Percentiles rank a stretch among this genome's conserved stretches.
Evolutionary conservation across 306 rosid species (phyloP).

Genomic region (cucumber (Cucumis sativus)): DNA sequence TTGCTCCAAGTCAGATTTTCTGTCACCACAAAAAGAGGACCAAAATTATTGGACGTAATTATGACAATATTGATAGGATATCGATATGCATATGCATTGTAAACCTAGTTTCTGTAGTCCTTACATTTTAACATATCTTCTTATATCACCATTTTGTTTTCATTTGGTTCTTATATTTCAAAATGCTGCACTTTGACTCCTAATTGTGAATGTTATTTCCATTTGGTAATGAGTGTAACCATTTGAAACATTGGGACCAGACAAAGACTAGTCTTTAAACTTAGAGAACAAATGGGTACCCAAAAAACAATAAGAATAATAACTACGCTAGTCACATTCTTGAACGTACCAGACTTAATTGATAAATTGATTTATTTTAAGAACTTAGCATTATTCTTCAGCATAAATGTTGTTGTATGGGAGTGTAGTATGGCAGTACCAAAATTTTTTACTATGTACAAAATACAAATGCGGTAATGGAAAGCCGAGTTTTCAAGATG

Average conservation of each 20-base stretch:
- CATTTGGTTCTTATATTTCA: too few species aligned
- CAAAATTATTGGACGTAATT: not conserved
- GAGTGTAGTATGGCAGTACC: not conserved
- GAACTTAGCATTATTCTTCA: not conserved
- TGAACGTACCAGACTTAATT: not conserved
- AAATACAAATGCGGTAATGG: too few species aligned
- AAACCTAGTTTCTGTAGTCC: too few species aligned
- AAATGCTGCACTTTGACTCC: too few species aligned
- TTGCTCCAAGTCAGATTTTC: not conserved
- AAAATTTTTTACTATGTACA: not conserved
- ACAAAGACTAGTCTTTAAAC: too few species aligned
- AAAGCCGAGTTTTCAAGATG: not conserved
- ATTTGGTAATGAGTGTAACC: too few species aligned
- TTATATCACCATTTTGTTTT: too few species aligned
- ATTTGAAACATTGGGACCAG: too few species aligned
- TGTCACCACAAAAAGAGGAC: not conserved
- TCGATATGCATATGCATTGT: not conserved
- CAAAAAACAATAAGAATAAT: not conserved
- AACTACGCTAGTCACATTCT: not conserved
- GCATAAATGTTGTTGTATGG: not conserved
- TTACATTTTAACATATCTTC: too few species aligned
- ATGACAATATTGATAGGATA: not conserved
- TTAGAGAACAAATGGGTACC: too few species aligned
- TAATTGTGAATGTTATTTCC: too few species aligned
- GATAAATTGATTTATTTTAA: not conserved